Conservation (phyloP, 768 basidiomycete species). For the Leccinum obscurum region DNA sequence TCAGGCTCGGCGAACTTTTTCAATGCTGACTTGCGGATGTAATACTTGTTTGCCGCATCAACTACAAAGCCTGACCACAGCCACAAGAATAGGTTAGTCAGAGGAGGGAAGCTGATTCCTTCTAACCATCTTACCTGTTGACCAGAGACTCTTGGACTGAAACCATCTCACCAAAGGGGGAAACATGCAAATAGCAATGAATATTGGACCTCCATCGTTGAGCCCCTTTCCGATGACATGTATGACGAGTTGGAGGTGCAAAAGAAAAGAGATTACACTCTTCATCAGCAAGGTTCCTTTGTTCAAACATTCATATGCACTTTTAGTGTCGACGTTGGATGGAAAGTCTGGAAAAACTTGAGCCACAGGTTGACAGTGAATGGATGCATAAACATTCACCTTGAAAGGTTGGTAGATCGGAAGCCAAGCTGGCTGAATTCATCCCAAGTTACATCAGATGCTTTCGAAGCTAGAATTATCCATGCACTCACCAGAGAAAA, state of each 20-base stretch:
- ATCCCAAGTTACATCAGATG: background rate
- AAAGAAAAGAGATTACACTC: slow-evolving; percentile 17
- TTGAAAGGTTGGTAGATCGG: slow-evolving; percentile 25
- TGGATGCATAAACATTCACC: slow-evolving; percentile 9
- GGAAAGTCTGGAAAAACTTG: slow-evolving; percentile 7
- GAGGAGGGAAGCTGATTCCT: background rate
- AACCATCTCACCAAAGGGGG: slow-evolving; percentile 8
- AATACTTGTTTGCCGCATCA: slow-evolving; percentile 16
- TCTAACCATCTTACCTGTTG: slow-evolving; percentile 16
- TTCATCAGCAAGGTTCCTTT: slow-evolving; percentile 10
- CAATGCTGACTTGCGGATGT: slow-evolving; percentile 24
- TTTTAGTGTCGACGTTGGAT: background rate
- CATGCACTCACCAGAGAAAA: slow-evolving; percentile 16
- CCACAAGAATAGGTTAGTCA: background rate
- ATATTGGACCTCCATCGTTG: slow-evolving; percentile 20
- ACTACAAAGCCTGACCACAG: slow-evolving; percentile 19
- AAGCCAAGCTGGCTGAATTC: slow-evolving; percentile 15
- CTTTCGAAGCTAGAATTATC: background rate
- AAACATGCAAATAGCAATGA: slow-evolving; percentile 22
- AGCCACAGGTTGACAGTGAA: background rate
- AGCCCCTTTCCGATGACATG: slow-evolving; percentile 20
- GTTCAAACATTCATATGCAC: slow-evolving; percentile 15
- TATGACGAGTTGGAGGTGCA: slow-evolving; percentile 24
- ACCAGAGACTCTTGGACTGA: slow-evolving; percentile 16
- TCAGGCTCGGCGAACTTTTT: slow-evolving; percentile 1